Evolutionary conservation across 345 rosid species (phyloP).

Genomic region (Pistacia vera): DNA sequence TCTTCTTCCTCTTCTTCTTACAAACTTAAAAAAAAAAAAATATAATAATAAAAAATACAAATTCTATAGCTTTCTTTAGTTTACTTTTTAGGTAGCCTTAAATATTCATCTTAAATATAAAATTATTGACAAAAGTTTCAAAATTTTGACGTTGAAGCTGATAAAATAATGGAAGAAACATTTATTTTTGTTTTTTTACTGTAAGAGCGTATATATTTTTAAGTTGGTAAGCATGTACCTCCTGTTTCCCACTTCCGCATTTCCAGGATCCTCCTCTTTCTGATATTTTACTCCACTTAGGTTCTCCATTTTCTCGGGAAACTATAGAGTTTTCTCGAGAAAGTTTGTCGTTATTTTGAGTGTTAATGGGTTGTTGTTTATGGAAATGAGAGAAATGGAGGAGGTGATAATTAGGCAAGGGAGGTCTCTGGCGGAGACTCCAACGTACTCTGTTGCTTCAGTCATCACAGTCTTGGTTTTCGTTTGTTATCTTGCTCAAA

Average conservation of each 20-base stretch:
- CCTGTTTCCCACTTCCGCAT: constrained; percentile 26
- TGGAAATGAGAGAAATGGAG: constrained; percentile 36
- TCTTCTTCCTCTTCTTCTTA: too few species aligned
- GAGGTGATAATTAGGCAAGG: constrained; percentile 41
- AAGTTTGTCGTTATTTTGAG: not conserved
- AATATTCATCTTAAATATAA: not conserved
- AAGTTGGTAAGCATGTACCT: not conserved
- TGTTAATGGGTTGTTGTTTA: constrained; percentile 5
- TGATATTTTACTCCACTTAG: constrained; percentile 5
- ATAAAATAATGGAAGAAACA: not conserved
- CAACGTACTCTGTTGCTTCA: constrained; percentile 88
- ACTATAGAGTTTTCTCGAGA: constrained; percentile 10
- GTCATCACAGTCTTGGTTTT: constrained; percentile 75
- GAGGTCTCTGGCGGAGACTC: constrained; percentile 93
- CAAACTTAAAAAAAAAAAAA: too few species aligned
- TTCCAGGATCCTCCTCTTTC: constrained; percentile 36
- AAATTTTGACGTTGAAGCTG: too few species aligned
- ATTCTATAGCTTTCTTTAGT: not conserved
- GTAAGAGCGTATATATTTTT: too few species aligned
- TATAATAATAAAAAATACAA: too few species aligned
- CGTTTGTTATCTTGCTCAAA: constrained; percentile 69
- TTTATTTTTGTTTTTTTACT: not conserved
- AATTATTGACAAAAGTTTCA: too few species aligned
- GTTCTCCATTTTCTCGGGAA: constrained; percentile 19
- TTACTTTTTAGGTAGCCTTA: not conserved